A percentile compares a stretch with the other conserved stretches of the same genome.
Evolutionary conservation across 1,139 yeast species (phyloP).

Genomic region (Blastobotrys ciferrii): DNA sequence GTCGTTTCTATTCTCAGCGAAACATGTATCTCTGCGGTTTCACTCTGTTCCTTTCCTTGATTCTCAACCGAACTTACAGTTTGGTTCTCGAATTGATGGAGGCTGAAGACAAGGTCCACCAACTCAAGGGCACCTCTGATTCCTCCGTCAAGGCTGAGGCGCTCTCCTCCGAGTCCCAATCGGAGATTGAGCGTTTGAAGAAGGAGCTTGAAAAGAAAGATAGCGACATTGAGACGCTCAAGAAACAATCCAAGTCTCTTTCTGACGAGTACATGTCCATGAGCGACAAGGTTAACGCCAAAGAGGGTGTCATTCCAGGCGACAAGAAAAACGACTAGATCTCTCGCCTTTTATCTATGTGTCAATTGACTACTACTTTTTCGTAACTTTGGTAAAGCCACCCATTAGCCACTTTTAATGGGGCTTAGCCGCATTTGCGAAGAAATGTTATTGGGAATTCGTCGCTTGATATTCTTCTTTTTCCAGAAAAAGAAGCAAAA

Average conservation of each 20-base stretch:
- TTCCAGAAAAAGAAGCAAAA: no score
- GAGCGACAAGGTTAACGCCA: constrained; percentile 40
- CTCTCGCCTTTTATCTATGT: not conserved
- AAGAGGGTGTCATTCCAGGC: constrained; percentile 25
- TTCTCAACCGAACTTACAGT: constrained; percentile 80
- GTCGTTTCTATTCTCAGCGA: constrained; percentile 93
- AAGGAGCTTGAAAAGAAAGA: constrained; percentile 58
- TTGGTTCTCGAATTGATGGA: constrained; percentile 75
- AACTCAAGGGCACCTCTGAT: constrained; percentile 26
- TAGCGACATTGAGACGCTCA: constrained; percentile 60
- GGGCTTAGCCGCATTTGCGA: no score
- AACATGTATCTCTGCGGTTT: constrained; percentile 96
- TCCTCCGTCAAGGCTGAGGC: constrained; percentile 32
- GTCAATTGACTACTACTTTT: not conserved
- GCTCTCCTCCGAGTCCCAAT: constrained; percentile 25
- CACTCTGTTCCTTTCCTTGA: constrained; percentile 83
- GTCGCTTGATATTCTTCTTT: no score
- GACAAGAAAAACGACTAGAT: constrained; percentile 35
- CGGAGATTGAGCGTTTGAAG: constrained; percentile 50
- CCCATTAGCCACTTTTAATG: no score
- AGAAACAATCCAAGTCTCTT: constrained; percentile 68
- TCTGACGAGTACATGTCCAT: constrained; percentile 60
- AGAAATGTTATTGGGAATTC: no score
- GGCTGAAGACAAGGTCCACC: constrained; percentile 47
- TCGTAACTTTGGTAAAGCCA: no score